Base-by-base conservation (phyloP, 2,329 filamentous ascomycete species). In the Arthrobotrys conoides region DNA sequence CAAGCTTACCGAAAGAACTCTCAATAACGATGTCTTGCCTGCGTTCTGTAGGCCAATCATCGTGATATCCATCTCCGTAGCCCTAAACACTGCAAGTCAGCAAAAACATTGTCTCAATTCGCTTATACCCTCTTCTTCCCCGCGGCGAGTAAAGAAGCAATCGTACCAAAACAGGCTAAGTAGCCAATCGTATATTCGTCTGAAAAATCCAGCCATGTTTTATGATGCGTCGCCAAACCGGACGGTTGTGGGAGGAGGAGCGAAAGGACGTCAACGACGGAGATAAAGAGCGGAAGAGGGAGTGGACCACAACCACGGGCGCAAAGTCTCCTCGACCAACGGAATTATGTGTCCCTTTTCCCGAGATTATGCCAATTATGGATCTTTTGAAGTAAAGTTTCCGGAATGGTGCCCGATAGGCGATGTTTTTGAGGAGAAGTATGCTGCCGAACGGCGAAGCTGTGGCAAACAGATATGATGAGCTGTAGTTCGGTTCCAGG, bases 41-140 rank as follows among this genome's bases (percentile, higher is more conserved):
- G 96, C 96, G 87, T 98, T 98, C 85, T 99, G 96, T 84, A 99
- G 87, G 24, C 96, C 96, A 84, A 99, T 95, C 92, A 99, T 97
- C 82, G 96, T 98, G 84, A 99, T 95, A 86, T 99, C 96, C 94
- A 99, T 97, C 87, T 99, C 96, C 81, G 94, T 97, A 82, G 95
- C 94, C 96, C 95, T 97, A 82, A 59, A 77, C 83, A 81, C 71
- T 72, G 48, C 57, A 48, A 30, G 49, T 49, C 51, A 61, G 71
- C 64, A 82, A 81, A 41, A 80, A 76, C 67, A 30, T 72, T 73
- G 69, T 69, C 69, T 68, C 36, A 63, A 51, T 46, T 70, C 71
- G 72, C 63, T 78, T 76, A 70, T 61, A 65, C 46, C 61, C 57
- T 44, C 51, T 41, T 30, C 18, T 16, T 48, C 27, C 30, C 61